Base-by-base conservation (phyloP, 225 moss, liverwort and hornwort genomes). In the Physcomitrium patens region DNA sequence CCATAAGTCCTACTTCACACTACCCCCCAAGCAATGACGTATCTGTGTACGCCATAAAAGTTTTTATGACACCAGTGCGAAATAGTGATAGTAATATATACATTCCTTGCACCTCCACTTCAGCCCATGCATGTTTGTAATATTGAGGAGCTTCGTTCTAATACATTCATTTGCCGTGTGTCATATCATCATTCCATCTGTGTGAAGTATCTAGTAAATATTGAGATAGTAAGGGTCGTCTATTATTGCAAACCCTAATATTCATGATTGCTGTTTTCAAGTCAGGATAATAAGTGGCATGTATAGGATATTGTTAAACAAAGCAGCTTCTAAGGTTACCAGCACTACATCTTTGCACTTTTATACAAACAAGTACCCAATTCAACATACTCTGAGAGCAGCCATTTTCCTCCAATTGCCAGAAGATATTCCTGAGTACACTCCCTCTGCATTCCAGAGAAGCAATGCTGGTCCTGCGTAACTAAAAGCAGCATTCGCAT, bases 321-420 rank as follows among this genome's bases (percentile, higher is more conserved):
- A 64, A 47, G 24, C 10, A 54, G 14, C 45, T 15, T 49, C 18
- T 28, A 12, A 66, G 53, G 18, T 28, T 66, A 54, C 14, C 10
- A 46, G 45, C 8, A 56, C 22, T 63, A 60, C 3, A 65, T 44
- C 7, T 56, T 46, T 54, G 28, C 50, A 58, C 58, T 16, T 31
- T 3, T 9, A 59, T 44, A 49, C 31, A 37, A 4, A 42, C 2
- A 28, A 31, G 60, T 9, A 68, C 22, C 28, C 31, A 76, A 60
- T 54, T 28, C 1, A 46, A 11, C 17, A 71, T 43, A 28, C 52
- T 52, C 6, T 12, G n/a, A 37, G 10, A 62, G 37, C 4, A 68
- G 62, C 8, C 20, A n/a, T 65, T 27, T 22, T 24, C 24, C 14
- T 64, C 14, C 22, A 23, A 81, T 67, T 72, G 45, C 65, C 49